Conservation (phyloP, 305 asterid genomes). For the Galium porrigens region DNA sequence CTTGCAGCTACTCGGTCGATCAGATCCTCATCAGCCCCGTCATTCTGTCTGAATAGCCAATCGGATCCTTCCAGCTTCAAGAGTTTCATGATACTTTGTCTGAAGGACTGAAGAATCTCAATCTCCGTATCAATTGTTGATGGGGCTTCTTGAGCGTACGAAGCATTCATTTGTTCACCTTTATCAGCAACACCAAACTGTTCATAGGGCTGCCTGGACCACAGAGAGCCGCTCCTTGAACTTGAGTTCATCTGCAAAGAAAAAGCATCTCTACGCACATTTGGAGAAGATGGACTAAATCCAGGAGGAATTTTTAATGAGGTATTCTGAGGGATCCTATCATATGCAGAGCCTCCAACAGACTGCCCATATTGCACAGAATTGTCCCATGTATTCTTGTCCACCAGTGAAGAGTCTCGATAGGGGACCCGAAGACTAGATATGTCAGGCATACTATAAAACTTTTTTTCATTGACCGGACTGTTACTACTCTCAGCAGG, state of each 20-base stretch:
- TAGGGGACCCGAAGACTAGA: slow-evolving; percentile 56
- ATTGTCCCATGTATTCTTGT: slow-evolving; percentile 32
- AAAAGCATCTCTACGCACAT: slow-evolving; percentile 45
- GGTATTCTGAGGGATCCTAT: slow-evolving; percentile 27
- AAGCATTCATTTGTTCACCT: slow-evolving; percentile 14
- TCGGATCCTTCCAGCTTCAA: slow-evolving; percentile 87
- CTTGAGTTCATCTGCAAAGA: slow-evolving; percentile 41
- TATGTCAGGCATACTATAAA: slow-evolving; percentile 71
- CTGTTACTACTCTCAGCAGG: slow-evolving; percentile 27
- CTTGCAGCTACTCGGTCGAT: slow-evolving; percentile 81
- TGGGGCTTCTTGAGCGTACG: slow-evolving; percentile 31
- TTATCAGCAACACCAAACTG: slow-evolving; percentile 81
- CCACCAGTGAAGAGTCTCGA: slow-evolving; percentile 29
- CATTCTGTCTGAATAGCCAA: slow-evolving; percentile 79
- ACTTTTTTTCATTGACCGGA: slow-evolving; percentile 50
- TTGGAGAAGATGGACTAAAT: slow-evolving; percentile 40
- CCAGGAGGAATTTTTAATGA: slow-evolving; percentile 36
- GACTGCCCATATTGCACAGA: slow-evolving; percentile 35
- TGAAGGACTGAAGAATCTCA: slow-evolving; percentile 66
- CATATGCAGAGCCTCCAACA: slow-evolving; percentile 27
- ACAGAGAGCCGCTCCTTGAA: slow-evolving; percentile 44
- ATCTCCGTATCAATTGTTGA: slow-evolving; percentile 47
- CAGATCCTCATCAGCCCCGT: slow-evolving; percentile 87
- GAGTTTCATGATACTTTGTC: slow-evolving; percentile 56
- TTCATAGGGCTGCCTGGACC: slow-evolving; percentile 80